These are phyloP conservation scores for Gliomastix tumulicola DNA, from an alignment of 2,329 filamentous ascomycete genomes.

Conservation along the genomic window DNA sequence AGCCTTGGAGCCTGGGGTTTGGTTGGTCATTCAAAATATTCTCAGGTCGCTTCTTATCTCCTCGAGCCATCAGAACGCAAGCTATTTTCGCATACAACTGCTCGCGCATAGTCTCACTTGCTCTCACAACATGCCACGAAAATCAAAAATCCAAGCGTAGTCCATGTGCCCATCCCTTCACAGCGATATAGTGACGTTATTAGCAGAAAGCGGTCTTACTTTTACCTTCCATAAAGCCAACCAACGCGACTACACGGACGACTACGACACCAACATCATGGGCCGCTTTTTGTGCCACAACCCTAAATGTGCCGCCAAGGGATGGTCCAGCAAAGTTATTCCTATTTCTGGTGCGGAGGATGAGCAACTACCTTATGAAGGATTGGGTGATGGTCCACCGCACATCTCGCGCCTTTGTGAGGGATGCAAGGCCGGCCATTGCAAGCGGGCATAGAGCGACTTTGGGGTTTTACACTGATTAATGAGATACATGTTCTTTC, in stretches of 20 bases:
- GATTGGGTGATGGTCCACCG: slow-evolving; percentile 1
- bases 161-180: neutral
- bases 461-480: no score
- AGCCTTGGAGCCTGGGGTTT: no score
- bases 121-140: neutral
- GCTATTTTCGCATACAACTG: no score
- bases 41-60: no score
- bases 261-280: slow-evolving; percentile 4
- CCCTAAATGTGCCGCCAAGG: slow-evolving; percentile 7
- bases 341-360: slow-evolving; percentile 16
- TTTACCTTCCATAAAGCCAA: neutral
- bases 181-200: neutral
- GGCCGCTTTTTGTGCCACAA: slow-evolving; percentile 21
- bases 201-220: neutral
- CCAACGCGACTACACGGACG: neutral
- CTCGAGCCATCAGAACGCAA: no score
- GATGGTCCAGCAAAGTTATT: slow-evolving; percentile 25
- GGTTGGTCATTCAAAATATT: no score
- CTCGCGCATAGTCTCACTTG: no score
- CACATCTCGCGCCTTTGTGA: slow-evolving; percentile 22
- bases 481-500: no score
- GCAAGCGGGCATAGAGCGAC: no score
- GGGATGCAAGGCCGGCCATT: slow-evolving; percentile 25
- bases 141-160: neutral
- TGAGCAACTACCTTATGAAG: slow-evolving; percentile 4